Evolutionary conservation across 2,329 filamentous ascomycete species (phyloP).

Genomic region (Colletotrichum theobromicola): DNA sequence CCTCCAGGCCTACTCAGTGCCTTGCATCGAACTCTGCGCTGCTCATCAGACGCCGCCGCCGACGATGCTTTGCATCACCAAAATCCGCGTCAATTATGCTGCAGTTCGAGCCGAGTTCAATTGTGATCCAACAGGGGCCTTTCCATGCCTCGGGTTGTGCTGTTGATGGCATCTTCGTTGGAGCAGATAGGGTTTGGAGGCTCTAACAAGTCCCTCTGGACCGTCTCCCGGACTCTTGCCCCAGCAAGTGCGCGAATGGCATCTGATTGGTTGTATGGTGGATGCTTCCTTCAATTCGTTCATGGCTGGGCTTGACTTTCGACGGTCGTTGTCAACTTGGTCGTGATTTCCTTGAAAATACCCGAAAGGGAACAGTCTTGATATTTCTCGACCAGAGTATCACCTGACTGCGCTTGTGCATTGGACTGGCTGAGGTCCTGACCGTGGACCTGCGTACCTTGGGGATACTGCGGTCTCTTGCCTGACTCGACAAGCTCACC

Average conservation of each 20-base stretch:
- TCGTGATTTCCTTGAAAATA: conserved; percentile 70
- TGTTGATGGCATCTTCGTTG: background rate
- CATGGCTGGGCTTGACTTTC: conserved; percentile 6
- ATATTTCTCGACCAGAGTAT: conserved; percentile 73
- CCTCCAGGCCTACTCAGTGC: background rate
- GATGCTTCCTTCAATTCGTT: background rate
- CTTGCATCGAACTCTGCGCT: background rate
- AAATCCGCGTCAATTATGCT: background rate
- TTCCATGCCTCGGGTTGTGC: background rate
- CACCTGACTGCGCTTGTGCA: conserved; percentile 20
- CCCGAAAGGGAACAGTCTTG: conserved; percentile 71
- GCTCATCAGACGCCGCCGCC: background rate
- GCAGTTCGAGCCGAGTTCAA: background rate
- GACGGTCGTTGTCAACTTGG: conserved; percentile 37
- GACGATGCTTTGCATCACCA: background rate
- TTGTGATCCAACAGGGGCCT: no score
- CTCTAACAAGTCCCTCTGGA: background rate
- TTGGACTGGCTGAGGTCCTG: conserved; percentile 48
- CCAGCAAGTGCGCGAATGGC: background rate
- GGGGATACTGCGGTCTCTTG: conserved; percentile 68
- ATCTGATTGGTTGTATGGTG: background rate
- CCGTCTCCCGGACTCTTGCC: background rate
- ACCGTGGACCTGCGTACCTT: conserved; percentile 68
- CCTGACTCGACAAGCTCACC: conserved; percentile 84
- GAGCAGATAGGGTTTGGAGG: background rate